Evolutionary conservation across 768 basidiomycete species (phyloP).

Genomic region (Hygrophoropsis aurantiaca): DNA sequence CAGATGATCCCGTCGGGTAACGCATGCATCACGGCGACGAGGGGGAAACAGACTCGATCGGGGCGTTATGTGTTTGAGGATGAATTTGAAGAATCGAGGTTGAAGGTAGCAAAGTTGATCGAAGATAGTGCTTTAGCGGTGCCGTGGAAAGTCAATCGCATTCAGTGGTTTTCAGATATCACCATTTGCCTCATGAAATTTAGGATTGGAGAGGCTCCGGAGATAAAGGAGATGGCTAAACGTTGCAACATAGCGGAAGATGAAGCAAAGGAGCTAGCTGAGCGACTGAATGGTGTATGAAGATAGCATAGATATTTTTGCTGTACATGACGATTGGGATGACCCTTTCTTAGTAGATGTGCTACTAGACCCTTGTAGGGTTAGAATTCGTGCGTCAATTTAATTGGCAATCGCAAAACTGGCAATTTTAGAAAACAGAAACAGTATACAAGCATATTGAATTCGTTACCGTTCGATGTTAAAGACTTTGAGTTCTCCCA

Average conservation of each 20-base stretch:
- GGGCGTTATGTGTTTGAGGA: conserved; percentile 15
- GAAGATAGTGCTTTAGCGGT: background rate
- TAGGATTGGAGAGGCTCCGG: background rate
- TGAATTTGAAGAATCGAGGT: conserved; percentile 18
- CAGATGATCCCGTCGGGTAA: conserved; percentile 24
- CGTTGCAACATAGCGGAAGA: conserved; percentile 1
- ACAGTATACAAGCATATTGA: too few species aligned
- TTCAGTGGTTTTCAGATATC: background rate
- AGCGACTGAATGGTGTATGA: too few species aligned
- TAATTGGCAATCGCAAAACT: too few species aligned
- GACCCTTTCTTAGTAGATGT: too few species aligned
- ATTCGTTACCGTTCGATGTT: too few species aligned
- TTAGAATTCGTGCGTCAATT: too few species aligned
- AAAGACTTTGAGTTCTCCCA: too few species aligned
- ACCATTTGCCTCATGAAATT: background rate
- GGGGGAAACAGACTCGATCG: conserved; percentile 10
- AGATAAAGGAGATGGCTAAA: background rate
- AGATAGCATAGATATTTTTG: too few species aligned
- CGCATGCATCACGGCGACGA: conserved; percentile 31
- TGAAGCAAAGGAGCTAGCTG: background rate
- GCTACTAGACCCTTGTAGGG: too few species aligned
- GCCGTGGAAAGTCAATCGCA: background rate
- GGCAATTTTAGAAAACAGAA: too few species aligned
- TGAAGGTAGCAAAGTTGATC: conserved; percentile 6
- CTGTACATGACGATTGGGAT: too few species aligned